Conservation (phyloP, 2,329 filamentous ascomycete genomes). For the Chaetomiaceae sp. region DNA sequence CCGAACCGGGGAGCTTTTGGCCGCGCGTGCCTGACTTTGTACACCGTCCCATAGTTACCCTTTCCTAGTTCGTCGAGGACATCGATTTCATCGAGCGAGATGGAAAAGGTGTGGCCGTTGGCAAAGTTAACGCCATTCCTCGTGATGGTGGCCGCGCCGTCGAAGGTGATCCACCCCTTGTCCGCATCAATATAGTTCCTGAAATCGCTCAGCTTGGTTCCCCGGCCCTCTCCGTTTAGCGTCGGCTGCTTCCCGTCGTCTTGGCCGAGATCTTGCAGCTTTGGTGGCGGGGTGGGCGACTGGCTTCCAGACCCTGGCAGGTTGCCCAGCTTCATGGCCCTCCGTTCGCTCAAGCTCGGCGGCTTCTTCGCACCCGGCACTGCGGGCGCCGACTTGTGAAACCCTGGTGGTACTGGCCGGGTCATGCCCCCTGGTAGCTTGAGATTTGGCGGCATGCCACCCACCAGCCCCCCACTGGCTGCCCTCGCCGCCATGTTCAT, state of each 20-base stretch:
- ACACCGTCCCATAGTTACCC: constrained; percentile 97
- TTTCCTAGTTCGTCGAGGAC: constrained; percentile 91
- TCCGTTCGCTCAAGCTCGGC: constrained; percentile 62
- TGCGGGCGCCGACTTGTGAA: constrained; percentile 51
- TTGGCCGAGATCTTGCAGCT: constrained; percentile 39
- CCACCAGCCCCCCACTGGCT: constrained; percentile 31
- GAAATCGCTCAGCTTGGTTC: constrained; percentile 55
- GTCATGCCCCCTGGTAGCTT: constrained; percentile 38
- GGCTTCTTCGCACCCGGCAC: constrained; percentile 39
- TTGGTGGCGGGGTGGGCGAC: constrained; percentile 36
- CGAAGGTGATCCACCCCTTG: constrained; percentile 86
- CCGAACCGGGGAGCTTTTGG: constrained; percentile 55
- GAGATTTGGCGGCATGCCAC: constrained; percentile 42
- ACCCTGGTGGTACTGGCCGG: constrained; percentile 45
- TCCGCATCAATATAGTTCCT: constrained; percentile 86
- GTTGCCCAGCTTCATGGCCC: constrained; percentile 55
- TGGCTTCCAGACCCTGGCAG: constrained; percentile 36
- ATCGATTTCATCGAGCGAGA: constrained; percentile 93
- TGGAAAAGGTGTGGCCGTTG: constrained; percentile 83
- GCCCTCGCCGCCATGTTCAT: constrained; percentile 30
- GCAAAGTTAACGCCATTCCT: constrained; percentile 88
- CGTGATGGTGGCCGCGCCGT: constrained; percentile 86
- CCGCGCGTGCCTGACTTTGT: constrained; percentile 87
- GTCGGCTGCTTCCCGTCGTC: constrained; percentile 24
- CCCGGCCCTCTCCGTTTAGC: constrained; percentile 36